Evolutionary conservation across 495 filamentous ascomycete species (phyloP).

Genomic region (Lasiosphaeria miniovina): DNA sequence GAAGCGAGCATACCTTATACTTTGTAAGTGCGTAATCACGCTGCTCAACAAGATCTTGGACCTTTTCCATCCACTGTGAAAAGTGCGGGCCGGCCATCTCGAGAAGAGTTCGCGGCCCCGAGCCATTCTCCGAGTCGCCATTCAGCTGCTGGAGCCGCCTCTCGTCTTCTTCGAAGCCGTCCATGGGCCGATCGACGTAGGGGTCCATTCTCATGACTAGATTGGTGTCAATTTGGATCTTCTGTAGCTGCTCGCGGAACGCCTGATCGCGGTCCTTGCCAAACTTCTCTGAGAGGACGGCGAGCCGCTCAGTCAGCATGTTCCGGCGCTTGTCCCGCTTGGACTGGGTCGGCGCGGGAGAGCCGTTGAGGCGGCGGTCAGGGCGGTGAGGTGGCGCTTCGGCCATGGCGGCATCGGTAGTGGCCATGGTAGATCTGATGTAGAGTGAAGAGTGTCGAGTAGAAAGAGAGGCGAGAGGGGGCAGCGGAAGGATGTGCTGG

Average conservation of each 20-base stretch:
- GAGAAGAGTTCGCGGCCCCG: conserved; percentile 44
- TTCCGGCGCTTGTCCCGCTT: conserved; percentile 90
- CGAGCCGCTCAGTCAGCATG: conserved; percentile 70
- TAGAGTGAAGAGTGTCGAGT: not conserved
- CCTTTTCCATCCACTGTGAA: conserved; percentile 71
- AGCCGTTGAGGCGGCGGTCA: conserved; percentile 29
- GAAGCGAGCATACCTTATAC: conserved; percentile 60
- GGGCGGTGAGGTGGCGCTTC: conserved; percentile 22
- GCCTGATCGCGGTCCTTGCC: conserved; percentile 74
- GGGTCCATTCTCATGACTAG: conserved; percentile 80
- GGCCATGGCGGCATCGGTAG: conserved; percentile 26
- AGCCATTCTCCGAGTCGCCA: conserved; percentile 48
- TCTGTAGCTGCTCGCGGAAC: conserved; percentile 85
- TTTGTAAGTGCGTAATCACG: conserved; percentile 74
- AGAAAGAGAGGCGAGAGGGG: not conserved
- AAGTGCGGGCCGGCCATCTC: conserved; percentile 77
- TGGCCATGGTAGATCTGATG: conserved; percentile 27
- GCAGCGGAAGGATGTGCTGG: not conserved
- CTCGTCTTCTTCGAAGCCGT: conserved; percentile 66
- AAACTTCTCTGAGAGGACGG: conserved; percentile 69
- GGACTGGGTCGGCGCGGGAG: conserved; percentile 44
- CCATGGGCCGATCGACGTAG: conserved; percentile 67
- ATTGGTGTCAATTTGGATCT: conserved; percentile 83
- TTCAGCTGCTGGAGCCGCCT: conserved; percentile 59
- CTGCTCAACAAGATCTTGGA: conserved; percentile 81